Evolutionary conservation across 352 stramenopile genomes (phyloP).

Genomic region (Phytophthora tubulina): DNA sequence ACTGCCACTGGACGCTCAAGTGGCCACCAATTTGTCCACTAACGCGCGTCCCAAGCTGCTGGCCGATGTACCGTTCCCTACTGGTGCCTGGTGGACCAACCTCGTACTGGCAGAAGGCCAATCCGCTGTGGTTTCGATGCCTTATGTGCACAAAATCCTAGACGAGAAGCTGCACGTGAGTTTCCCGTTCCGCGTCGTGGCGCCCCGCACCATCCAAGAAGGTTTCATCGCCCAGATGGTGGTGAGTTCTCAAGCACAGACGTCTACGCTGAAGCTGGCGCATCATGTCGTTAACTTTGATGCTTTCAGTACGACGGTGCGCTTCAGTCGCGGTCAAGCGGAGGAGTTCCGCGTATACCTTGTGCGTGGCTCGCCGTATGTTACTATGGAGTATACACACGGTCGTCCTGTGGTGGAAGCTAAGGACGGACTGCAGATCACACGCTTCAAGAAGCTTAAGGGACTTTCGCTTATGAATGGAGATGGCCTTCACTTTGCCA

Average conservation of each 20-base stretch:
- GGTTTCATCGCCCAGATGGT: constrained; percentile 80
- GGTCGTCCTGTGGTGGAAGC: constrained; percentile 66
- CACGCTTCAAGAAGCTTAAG: constrained; percentile 57
- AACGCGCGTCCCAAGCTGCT: constrained; percentile 29
- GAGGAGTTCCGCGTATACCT: constrained; percentile 68
- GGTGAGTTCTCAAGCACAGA: constrained; percentile 40
- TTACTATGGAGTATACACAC: constrained; percentile 74
- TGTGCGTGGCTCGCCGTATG: constrained; percentile 83
- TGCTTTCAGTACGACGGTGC: constrained; percentile 68
- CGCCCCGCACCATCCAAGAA: constrained; percentile 63
- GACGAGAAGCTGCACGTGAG: constrained; percentile 71
- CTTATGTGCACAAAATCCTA: constrained; percentile 70
- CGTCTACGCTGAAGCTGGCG: constrained; percentile 19
- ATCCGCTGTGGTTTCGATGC: constrained; percentile 67
- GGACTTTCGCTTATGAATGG: constrained; percentile 57
- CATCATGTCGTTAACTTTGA: constrained; percentile 81
- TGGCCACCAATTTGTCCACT: constrained; percentile 15
- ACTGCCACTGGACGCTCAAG: constrained; percentile 34
- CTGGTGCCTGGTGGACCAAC: constrained; percentile 86
- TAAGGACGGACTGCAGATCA: constrained; percentile 59
- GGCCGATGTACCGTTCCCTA: constrained; percentile 76
- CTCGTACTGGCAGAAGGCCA: constrained; percentile 75
- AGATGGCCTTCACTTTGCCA: constrained; percentile 52
- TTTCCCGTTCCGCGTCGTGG: constrained; percentile 85
- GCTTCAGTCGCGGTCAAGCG: constrained; percentile 52